Conservation (phyloP, 2,329 filamentous ascomycete species). For the Drechslera avenae region DNA sequence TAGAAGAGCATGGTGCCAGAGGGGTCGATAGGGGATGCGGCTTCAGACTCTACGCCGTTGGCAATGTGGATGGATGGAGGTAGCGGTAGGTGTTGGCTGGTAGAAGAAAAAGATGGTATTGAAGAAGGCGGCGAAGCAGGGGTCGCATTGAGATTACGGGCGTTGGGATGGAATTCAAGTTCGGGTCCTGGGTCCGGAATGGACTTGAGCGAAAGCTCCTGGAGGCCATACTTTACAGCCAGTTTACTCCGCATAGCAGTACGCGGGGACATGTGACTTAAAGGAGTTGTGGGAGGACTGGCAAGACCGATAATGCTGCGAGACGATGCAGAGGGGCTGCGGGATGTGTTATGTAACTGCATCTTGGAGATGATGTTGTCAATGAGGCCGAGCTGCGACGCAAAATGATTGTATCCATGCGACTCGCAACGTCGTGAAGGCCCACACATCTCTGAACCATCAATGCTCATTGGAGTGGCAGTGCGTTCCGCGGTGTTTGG, state of each 20-base stretch:
- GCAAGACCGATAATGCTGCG: neutral
- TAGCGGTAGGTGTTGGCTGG: neutral
- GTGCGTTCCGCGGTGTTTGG: constrained; percentile 16
- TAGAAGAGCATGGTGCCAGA: constrained; percentile 39
- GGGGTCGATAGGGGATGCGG: constrained; percentile 32
- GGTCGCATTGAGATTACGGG: constrained; percentile 2
- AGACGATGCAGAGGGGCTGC: constrained; percentile 4
- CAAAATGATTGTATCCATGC: constrained; percentile 20
- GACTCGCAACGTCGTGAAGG: constrained; percentile 21
- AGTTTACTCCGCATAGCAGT: constrained; percentile 36
- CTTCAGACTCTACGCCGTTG: constrained; percentile 35
- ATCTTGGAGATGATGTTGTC: constrained; percentile 16
- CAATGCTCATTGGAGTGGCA: constrained; percentile 34
- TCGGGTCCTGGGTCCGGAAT: neutral
- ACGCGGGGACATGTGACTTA: constrained; percentile 27
- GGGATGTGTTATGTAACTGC: neutral
- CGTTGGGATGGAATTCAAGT: constrained; percentile 1
- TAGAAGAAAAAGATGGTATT: neutral
- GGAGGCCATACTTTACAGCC: constrained; percentile 23
- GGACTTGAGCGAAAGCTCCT: constrained; percentile 12
- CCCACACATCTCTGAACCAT: constrained; percentile 31
- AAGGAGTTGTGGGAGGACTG: constrained; percentile 24
- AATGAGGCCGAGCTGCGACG: constrained; percentile 19
- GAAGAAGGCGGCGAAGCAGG: neutral
- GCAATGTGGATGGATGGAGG: constrained; percentile 30